phyloP scores from a whole-genome alignment of 768 basidiomycete species.

The Tricholoma flavovirens region DNA sequence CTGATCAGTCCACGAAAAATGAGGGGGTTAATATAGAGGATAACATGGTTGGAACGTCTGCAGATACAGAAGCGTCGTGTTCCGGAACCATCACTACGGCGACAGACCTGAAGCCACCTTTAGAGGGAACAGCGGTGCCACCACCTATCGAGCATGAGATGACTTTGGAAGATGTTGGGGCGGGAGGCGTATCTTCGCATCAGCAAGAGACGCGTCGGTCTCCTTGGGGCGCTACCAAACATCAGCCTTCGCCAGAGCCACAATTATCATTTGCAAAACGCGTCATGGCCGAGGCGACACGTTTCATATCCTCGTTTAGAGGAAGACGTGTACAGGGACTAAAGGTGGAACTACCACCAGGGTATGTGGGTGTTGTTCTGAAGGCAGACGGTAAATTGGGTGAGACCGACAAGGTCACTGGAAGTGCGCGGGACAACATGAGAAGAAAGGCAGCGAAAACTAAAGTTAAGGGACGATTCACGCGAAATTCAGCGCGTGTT shows the following conservation, averaged over 20 bases:
- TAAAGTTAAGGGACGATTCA: slow-evolving; percentile 19
- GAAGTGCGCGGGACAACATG: slow-evolving; percentile 5
- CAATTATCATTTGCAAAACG: slow-evolving; percentile 10
- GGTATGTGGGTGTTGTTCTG: slow-evolving; percentile 66
- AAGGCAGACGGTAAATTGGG: slow-evolving; percentile 23
- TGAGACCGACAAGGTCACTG: slow-evolving; percentile 2
- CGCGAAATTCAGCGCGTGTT: slow-evolving; percentile 21
- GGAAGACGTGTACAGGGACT: slow-evolving; percentile 72
- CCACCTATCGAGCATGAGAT: background rate
- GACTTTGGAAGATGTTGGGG: background rate
- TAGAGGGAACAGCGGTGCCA: background rate
- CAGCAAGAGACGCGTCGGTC: background rate
- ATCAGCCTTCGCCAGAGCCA: background rate
- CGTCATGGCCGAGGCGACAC: slow-evolving; percentile 27
- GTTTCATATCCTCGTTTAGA: slow-evolving; percentile 62
- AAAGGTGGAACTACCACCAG: slow-evolving; percentile 52
- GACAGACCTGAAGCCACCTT: background rate
- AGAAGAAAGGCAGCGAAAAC: slow-evolving; percentile 6
- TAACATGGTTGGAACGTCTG: background rate
- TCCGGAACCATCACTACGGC: background rate
- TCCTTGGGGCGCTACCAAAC: background rate
- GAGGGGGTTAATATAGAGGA: slow-evolving; percentile 3
- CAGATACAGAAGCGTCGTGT: background rate
- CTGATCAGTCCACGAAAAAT: slow-evolving; percentile 1
- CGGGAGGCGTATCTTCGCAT: background rate